phyloP scores from a whole-genome alignment of 139 green algal genomes.

The Desmodesmus armatus region DNA sequence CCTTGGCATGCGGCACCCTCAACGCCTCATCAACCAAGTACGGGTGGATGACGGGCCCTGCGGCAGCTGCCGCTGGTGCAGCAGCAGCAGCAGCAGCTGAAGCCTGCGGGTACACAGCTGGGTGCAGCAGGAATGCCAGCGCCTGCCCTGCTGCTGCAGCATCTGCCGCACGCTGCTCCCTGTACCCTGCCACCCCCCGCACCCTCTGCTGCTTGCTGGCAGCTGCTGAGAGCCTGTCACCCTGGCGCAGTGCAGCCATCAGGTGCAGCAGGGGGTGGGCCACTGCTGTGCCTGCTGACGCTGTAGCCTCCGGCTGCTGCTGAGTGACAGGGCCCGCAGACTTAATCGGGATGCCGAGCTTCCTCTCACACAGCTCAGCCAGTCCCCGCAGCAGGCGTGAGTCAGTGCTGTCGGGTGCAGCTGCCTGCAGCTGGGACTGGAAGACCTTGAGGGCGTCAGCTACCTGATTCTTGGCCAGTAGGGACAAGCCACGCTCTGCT shows the following conservation, averaged over 20 bases:
- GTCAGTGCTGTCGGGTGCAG: neutral
- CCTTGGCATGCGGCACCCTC: neutral
- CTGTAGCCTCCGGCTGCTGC: neutral
- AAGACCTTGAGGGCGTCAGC: constrained; percentile 49
- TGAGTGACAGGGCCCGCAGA: too few relatives aligned
- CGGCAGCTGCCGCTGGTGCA: too few relatives aligned
- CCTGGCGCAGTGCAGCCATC: neutral
- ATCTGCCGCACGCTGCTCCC: neutral
- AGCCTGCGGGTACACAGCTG: neutral
- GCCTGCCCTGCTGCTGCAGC: constrained; percentile 27
- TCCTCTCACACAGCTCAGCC: neutral
- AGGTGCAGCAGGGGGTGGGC: neutral
- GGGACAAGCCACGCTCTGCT: constrained; percentile 38
- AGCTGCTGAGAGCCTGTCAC: too few relatives aligned
- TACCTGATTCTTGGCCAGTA: constrained; percentile 49
- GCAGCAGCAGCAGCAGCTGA: neutral
- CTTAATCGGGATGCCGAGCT: neutral
- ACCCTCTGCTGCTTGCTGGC: neutral
- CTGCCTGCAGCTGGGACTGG: neutral
- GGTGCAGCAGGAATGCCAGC: constrained; percentile 58
- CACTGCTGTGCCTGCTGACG: neutral
- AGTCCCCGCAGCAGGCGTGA: neutral
- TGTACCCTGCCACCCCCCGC: neutral
- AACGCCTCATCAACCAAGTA: neutral
- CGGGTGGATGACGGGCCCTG: too few relatives aligned